Percentiles rank a stretch among this genome's conserved stretches.
phyloP scores from a whole-genome alignment of 805 yeast genomes.

The Myxozyma geophila region DNA sequence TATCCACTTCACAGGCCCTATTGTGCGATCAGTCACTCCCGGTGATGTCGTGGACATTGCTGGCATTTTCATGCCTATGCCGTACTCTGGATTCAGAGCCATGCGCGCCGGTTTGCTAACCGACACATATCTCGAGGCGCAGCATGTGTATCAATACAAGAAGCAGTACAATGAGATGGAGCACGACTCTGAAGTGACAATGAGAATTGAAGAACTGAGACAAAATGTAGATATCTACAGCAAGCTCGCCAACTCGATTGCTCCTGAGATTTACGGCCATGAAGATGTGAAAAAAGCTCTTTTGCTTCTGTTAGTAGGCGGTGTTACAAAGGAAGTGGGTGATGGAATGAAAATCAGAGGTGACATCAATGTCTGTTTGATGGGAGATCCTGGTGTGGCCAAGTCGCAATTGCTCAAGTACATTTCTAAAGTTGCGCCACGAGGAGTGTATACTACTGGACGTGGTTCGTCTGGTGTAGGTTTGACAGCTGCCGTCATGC shows the following conservation, averaged over 20 bases:
- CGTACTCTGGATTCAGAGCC: conserved; percentile 95
- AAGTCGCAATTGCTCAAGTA: conserved; percentile 93
- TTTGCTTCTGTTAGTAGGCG: conserved; percentile 83
- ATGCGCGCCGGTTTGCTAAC: conserved; percentile 90
- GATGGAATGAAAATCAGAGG: conserved; percentile 98
- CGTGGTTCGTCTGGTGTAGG: conserved; percentile 99
- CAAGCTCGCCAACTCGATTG: conserved; percentile 82
- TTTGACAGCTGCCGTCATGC: conserved; percentile 97
- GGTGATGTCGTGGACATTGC: conserved; percentile 94
- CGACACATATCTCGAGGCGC: conserved; percentile 91
- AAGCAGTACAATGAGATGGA: conserved; percentile 75
- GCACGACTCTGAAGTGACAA: conserved; percentile 60
- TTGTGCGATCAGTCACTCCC: conserved; percentile 85
- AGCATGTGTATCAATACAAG: conserved; percentile 83
- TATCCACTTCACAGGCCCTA: conserved; percentile 87
- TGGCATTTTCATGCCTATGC: conserved; percentile 91
- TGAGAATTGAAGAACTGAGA: conserved; percentile 60
- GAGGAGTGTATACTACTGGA: conserved; percentile 97
- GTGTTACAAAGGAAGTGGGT: conserved; percentile 91
- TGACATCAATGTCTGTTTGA: conserved; percentile 89
- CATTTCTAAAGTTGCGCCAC: conserved; percentile 88
- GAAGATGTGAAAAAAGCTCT: conserved; percentile 90
- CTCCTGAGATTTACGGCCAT: conserved; percentile 97
- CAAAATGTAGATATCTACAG: conserved; percentile 74
- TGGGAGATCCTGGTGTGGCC: conserved; percentile 99